phyloP scores from a whole-genome alignment of 2,329 filamentous ascomycete genomes.

The Endothia cerciana region DNA sequence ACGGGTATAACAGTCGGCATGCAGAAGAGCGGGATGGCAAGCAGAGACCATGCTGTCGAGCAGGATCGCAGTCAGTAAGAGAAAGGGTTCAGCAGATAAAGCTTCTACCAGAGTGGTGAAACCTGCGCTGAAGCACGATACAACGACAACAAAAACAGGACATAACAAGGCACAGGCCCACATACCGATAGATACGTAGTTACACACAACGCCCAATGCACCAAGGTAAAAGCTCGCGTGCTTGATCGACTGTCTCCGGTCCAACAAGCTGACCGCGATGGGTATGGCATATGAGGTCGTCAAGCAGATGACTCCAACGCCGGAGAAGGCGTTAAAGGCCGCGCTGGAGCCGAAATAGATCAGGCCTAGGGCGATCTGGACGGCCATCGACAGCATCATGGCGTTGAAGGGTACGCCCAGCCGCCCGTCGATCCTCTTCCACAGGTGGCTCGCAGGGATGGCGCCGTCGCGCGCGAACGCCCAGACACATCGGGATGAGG shows the following conservation, averaged over 20 bases:
- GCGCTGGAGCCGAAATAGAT: constrained; percentile 72
- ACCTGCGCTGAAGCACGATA: not conserved
- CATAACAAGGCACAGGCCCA: not conserved
- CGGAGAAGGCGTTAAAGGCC: constrained; percentile 75
- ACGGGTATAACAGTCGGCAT: constrained; percentile 70
- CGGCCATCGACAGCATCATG: constrained; percentile 71
- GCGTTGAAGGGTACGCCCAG: constrained; percentile 70
- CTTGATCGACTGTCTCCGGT: constrained; percentile 62
- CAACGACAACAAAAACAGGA: not conserved
- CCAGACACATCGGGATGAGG: constrained; percentile 69
- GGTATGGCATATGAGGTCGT: constrained; percentile 71
- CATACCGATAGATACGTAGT: constrained; percentile 65
- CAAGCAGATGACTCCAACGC: constrained; percentile 70
- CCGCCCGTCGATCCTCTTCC: constrained; percentile 63
- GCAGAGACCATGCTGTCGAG: constrained; percentile 62
- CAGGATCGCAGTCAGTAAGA: constrained; percentile 35
- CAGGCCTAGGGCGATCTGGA: constrained; percentile 66
- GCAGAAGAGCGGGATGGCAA: constrained; percentile 75
- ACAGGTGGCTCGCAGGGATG: constrained; percentile 64
- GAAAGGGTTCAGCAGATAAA: not conserved
- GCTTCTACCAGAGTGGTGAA: not conserved
- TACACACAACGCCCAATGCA: constrained; percentile 62
- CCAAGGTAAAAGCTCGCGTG: constrained; percentile 65
- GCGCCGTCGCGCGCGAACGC: constrained; percentile 73
- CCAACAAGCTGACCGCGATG: constrained; percentile 65